Percentiles rank a stretch among this genome's conserved stretches.
phyloP scores from a whole-genome alignment of 2,329 filamentous ascomycete species.

The Graphilbum ipis-grandicollis region DNA sequence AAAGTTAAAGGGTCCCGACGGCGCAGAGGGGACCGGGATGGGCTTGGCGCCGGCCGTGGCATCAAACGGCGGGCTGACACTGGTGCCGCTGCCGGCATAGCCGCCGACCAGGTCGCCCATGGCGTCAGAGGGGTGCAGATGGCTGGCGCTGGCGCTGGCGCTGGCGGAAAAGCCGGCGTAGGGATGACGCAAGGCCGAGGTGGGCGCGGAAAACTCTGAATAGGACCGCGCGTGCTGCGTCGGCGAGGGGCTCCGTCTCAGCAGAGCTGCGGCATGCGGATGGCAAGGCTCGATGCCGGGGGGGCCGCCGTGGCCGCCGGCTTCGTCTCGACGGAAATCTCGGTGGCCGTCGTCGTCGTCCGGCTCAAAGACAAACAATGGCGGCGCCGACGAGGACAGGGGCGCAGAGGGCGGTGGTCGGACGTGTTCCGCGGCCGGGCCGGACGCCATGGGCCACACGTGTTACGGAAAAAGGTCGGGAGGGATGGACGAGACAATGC shows the following conservation, averaged over 20 bases:
- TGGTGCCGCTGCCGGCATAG: no score
- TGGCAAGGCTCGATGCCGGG: conserved; percentile 1
- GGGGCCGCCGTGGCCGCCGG: neutral
- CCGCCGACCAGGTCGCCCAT: no score
- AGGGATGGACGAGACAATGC: no score
- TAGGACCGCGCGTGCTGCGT: neutral
- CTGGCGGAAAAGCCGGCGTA: neutral
- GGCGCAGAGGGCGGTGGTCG: neutral
- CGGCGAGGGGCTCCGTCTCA: conserved; percentile 8
- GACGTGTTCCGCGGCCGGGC: neutral
- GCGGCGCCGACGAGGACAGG: neutral
- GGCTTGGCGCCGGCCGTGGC: neutral
- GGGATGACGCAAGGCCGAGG: neutral
- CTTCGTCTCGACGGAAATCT: neutral
- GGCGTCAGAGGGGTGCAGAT: no score
- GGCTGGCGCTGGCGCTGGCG: no score
- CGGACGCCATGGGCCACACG: conserved; percentile 1
- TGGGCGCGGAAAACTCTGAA: neutral
- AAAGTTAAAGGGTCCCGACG: conserved; percentile 64
- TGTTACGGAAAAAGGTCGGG: no score
- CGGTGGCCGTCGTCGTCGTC: conserved; percentile 1
- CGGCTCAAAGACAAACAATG: conserved; percentile 1
- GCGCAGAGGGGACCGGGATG: neutral
- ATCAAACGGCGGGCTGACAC: no score
- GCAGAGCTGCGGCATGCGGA: conserved; percentile 7